Evolutionary conservation across 1,284 basidiomycete species (phyloP).

Genomic region (Rhodotorula sp.): DNA sequence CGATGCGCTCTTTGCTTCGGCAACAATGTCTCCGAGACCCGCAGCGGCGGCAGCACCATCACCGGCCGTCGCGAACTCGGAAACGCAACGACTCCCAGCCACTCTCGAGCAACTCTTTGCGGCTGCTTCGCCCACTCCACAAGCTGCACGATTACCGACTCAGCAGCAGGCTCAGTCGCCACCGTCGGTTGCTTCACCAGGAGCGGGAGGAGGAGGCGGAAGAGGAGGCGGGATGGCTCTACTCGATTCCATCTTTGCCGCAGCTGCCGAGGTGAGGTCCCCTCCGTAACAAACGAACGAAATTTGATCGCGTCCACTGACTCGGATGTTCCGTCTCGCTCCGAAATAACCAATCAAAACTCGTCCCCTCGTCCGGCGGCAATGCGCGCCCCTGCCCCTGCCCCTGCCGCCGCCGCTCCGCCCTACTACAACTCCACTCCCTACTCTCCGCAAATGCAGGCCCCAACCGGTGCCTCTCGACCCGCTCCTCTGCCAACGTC

Average conservation of each 20-base stretch:
- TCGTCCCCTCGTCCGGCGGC: not conserved
- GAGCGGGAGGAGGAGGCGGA: not conserved
- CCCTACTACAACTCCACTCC: not conserved
- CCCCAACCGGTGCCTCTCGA: no score
- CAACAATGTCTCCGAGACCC: not conserved
- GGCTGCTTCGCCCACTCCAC: constrained; percentile 15
- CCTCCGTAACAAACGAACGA: not conserved
- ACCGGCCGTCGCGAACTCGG: not conserved
- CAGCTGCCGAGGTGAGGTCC: constrained; percentile 44
- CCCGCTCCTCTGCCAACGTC: not conserved
- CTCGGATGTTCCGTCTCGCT: not conserved
- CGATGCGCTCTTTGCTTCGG: constrained; percentile 17
- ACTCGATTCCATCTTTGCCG: constrained; percentile 46
- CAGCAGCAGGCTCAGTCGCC: constrained; percentile 3
- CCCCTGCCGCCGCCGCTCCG: not conserved
- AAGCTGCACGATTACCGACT: constrained; percentile 33
- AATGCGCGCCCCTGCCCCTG: not conserved
- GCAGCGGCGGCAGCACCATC: not conserved
- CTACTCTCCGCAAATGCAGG: not conserved
- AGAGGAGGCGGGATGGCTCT: constrained; percentile 24
- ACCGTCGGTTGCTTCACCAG: no score
- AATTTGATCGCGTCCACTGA: no score
- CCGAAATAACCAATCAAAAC: not conserved
- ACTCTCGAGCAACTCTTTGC: constrained; percentile 32
- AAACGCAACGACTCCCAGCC: not conserved